phyloP scores from a whole-genome alignment of 805 yeast genomes.

The Komagataella mondaviorum region DNA sequence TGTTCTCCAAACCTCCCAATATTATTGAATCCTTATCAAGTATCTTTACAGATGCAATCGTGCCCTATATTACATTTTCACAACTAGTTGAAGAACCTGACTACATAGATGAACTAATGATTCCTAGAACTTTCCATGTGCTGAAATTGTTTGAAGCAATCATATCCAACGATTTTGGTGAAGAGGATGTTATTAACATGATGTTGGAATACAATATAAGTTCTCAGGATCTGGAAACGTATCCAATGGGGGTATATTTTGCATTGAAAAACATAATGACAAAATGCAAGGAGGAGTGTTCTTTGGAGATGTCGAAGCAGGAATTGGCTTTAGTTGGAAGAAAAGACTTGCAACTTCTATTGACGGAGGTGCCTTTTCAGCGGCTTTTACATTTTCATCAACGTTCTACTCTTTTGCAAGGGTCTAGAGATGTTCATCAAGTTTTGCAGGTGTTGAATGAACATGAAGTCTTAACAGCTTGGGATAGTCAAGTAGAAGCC shows the following conservation, averaged over 20 bases:
- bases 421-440: constrained; percentile 26
- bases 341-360: constrained; percentile 35
- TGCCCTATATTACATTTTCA: constrained; percentile 51
- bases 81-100: constrained; percentile 51
- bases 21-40: constrained; percentile 42
- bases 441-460: constrained; percentile 24
- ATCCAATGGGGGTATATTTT: constrained; percentile 57
- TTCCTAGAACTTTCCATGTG: constrained; percentile 53
- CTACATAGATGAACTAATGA: constrained; percentile 41
- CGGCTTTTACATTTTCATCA: background rate
- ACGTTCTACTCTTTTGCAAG: background rate
- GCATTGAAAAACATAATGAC: constrained; percentile 54
- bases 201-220: constrained; percentile 46
- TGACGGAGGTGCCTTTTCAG: background rate
- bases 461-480: constrained; percentile 36
- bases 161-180: constrained; percentile 37
- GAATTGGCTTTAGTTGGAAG: constrained; percentile 53
- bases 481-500: constrained; percentile 63
- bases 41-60: constrained; percentile 28
- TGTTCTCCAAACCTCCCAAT: constrained; percentile 47
- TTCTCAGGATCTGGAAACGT: constrained; percentile 42
- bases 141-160: constrained; percentile 49
- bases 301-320: constrained; percentile 5
- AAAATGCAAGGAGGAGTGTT: constrained; percentile 20
- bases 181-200: constrained; percentile 43